phyloP scores from a whole-genome alignment of 2,329 filamentous ascomycete genomes.

The Alternaria dauci region DNA sequence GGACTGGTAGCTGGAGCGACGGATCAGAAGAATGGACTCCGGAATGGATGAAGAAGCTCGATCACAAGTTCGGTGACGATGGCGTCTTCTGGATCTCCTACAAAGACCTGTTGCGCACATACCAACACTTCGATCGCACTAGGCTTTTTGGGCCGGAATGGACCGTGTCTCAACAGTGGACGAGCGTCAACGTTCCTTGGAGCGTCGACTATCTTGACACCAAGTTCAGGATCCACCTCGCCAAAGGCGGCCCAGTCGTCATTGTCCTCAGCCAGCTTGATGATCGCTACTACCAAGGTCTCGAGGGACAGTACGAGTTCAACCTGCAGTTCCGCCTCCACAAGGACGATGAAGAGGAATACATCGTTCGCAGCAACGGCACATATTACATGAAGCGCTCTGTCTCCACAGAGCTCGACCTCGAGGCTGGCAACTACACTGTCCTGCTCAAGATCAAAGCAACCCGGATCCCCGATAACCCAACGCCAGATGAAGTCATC shows the following conservation, averaged over 20 bases:
- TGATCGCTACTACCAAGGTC: slow-evolving; percentile 66
- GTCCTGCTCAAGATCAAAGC: slow-evolving; percentile 79
- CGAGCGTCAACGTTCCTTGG: slow-evolving; percentile 67
- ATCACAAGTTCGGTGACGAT: slow-evolving; percentile 79
- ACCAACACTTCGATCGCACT: slow-evolving; percentile 68
- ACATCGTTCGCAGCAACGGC: slow-evolving; percentile 64
- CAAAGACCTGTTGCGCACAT: slow-evolving; percentile 65
- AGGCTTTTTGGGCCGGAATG: slow-evolving; percentile 68
- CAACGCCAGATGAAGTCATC: slow-evolving; percentile 72
- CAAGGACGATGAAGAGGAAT: slow-evolving; percentile 67
- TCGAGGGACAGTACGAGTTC: slow-evolving; percentile 66
- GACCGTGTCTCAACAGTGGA: slow-evolving; percentile 69
- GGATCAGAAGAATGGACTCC: slow-evolving; percentile 86
- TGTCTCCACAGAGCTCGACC: slow-evolving; percentile 77
- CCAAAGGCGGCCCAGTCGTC: slow-evolving; percentile 62
- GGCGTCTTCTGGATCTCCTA: slow-evolving; percentile 72
- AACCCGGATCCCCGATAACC: slow-evolving; percentile 60
- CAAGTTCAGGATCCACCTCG: slow-evolving; percentile 65
- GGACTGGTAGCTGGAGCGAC: slow-evolving; percentile 83
- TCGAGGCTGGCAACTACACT: slow-evolving; percentile 77
- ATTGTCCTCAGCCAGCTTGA: slow-evolving; percentile 69
- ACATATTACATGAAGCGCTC: slow-evolving; percentile 73
- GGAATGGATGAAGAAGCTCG: slow-evolving; percentile 76
- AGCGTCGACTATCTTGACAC: slow-evolving; percentile 68
- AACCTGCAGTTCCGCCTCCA: slow-evolving; percentile 67